These are phyloP conservation scores for Ambrosia trifida DNA, from an alignment of 129 eudicot genomes.

Conservation along the genomic window DNA sequence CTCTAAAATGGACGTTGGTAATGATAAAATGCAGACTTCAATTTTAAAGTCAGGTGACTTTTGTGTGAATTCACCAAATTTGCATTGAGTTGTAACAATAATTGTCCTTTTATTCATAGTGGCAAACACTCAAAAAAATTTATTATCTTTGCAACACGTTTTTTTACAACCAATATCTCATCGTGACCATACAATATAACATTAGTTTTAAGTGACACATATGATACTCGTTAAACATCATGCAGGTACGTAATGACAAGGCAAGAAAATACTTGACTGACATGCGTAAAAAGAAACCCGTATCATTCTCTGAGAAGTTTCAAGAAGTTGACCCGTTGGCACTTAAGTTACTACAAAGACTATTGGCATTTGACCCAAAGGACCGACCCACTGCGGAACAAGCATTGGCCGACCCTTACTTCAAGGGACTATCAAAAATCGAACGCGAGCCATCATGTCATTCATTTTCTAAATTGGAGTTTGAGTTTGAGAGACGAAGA, in stretches of 20 bases:
- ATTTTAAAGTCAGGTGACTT: too few relatives aligned
- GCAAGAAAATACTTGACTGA: constrained; percentile 77
- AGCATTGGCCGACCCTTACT: constrained; percentile 86
- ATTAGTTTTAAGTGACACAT: neutral
- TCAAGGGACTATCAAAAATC: constrained; percentile 73
- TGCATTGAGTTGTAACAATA: too few relatives aligned
- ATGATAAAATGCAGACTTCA: too few relatives aligned
- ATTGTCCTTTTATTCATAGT: neutral
- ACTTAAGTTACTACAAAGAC: constrained; percentile 55
- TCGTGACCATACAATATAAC: neutral
- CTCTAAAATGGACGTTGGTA: neutral
- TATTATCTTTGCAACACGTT: neutral
- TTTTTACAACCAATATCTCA: neutral
- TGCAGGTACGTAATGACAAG: constrained; percentile 84
- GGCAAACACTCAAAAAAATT: neutral
- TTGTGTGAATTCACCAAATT: too few relatives aligned
- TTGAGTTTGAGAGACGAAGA: constrained; percentile 86
- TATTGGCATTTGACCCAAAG: constrained; percentile 79
- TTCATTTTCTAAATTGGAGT: constrained; percentile 77
- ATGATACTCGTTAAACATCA: neutral
- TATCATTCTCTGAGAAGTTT: constrained; percentile 64
- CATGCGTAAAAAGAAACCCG: constrained; percentile 76
- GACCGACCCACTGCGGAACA: constrained; percentile 89
- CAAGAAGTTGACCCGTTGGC: constrained; percentile 78
- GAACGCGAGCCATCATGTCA: constrained; percentile 85